phyloP scores from a whole-genome alignment of 257 asterid species.

The Nicotiana attenuata region DNA sequence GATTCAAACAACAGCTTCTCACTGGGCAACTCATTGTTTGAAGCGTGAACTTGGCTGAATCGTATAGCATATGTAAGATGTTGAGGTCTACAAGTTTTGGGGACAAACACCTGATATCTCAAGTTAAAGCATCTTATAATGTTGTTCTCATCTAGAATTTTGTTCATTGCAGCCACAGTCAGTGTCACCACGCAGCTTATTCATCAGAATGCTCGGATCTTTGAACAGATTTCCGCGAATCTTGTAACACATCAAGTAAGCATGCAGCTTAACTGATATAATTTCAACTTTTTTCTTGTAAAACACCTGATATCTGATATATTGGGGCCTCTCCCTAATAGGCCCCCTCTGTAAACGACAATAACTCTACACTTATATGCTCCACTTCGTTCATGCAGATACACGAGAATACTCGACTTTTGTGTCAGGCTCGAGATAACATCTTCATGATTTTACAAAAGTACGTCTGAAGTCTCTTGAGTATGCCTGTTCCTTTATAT shows the following conservation, averaged over 20 bases:
- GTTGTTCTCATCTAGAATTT: background rate
- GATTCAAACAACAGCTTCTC: too few species aligned
- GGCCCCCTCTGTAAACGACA: background rate
- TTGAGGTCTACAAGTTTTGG: background rate
- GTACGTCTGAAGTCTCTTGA: slow-evolving; percentile 29
- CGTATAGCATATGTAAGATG: background rate
- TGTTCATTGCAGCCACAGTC: slow-evolving; percentile 32
- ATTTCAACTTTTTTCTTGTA: background rate
- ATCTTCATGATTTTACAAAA: slow-evolving; percentile 51
- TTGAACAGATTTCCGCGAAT: slow-evolving; percentile 68
- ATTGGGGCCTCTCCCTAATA: background rate
- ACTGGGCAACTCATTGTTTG: too few species aligned
- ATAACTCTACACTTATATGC: background rate
- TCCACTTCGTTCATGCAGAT: slow-evolving; percentile 36
- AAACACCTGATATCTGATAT: too few species aligned
- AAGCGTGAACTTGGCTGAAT: too few species aligned
- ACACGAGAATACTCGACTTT: slow-evolving; percentile 63
- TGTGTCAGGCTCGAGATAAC: slow-evolving; percentile 74
- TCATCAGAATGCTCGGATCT: slow-evolving; percentile 61
- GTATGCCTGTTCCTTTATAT: background rate
- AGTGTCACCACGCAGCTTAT: slow-evolving; percentile 57
- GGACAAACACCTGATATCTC: background rate
- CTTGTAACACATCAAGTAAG: slow-evolving; percentile 58
- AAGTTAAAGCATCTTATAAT: background rate
- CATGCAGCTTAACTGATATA: background rate